phyloP scores from a whole-genome alignment of 768 basidiomycete species.

The Panus rudis region DNA sequence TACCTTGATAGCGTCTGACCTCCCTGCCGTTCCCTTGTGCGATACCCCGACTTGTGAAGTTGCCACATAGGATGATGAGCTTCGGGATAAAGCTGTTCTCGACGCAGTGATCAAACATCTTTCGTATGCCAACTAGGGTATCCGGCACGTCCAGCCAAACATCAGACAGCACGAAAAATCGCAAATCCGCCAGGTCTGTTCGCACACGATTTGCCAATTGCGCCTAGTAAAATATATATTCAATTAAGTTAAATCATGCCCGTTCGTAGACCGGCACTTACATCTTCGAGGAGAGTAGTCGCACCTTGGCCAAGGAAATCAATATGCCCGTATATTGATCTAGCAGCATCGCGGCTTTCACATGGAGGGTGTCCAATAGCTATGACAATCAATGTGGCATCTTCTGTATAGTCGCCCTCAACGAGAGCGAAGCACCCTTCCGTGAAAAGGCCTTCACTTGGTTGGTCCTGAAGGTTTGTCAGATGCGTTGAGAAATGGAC shows the following conservation, averaged over 20 bases:
- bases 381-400: slow-evolving; percentile 79
- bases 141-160: slow-evolving; percentile 90
- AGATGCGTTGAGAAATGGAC: slow-evolving; percentile 6
- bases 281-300: slow-evolving; percentile 87
- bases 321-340: slow-evolving; percentile 91
- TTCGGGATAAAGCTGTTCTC: slow-evolving; percentile 84
- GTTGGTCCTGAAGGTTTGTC: slow-evolving; percentile 52
- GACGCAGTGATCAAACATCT: slow-evolving; percentile 85
- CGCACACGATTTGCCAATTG: slow-evolving; percentile 56
- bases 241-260: neutral
- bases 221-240: slow-evolving; percentile 42
- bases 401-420: slow-evolving; percentile 94
- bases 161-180: slow-evolving; percentile 93
- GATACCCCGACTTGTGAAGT: slow-evolving; percentile 83
- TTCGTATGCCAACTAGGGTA: slow-evolving; percentile 70
- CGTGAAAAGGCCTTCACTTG: slow-evolving; percentile 92
- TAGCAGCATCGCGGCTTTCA: slow-evolving; percentile 77
- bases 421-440: slow-evolving; percentile 94
- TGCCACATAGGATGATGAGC: slow-evolving; percentile 88
- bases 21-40: slow-evolving; percentile 72
- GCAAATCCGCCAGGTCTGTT: slow-evolving; percentile 65
- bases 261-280: slow-evolving; percentile 29
- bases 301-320: slow-evolving; percentile 96
- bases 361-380: slow-evolving; percentile 98
- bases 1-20: slow-evolving; percentile 83